These are phyloP conservation scores for Sarocladium oryzae DNA, from an alignment of 2,329 filamentous ascomycete genomes.

Conservation along the genomic window DNA sequence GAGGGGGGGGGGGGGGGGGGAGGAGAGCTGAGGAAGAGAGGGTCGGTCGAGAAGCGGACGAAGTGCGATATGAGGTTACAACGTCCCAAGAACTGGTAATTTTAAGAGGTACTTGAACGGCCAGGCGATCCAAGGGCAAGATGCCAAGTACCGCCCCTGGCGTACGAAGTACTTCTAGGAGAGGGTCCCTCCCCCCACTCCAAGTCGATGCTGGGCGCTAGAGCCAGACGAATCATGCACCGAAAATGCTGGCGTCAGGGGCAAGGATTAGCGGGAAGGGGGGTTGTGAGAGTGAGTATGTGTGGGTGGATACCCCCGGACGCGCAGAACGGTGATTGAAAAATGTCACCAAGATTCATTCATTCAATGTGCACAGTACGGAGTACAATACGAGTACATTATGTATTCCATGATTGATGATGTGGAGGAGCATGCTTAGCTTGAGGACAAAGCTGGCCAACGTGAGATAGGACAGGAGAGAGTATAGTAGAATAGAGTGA, in stretches of 20 bases:
- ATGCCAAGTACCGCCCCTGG: constrained; percentile 3
- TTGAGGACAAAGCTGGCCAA: too few relatives aligned
- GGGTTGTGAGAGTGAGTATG: not conserved
- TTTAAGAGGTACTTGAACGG: not conserved
- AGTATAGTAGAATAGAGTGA: too few relatives aligned
- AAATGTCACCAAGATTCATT: too few relatives aligned
- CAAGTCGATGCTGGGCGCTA: constrained; percentile 5
- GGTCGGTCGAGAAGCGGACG: not conserved
- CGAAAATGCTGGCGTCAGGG: not conserved
- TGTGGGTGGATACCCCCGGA: not conserved
- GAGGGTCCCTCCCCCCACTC: too few relatives aligned
- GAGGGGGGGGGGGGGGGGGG: not conserved
- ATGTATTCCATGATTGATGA: too few relatives aligned
- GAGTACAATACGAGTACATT: too few relatives aligned
- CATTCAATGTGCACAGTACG: too few relatives aligned
- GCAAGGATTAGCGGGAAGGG: constrained; percentile 3
- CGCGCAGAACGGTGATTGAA: not conserved
- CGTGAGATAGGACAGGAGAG: too few relatives aligned
- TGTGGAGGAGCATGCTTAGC: too few relatives aligned
- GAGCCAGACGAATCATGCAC: constrained; percentile 6
- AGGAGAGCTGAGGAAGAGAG: not conserved
- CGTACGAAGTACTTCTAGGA: too few relatives aligned
- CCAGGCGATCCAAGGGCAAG: not conserved
- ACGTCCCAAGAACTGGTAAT: not conserved
- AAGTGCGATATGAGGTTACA: not conserved